These are phyloP conservation scores for Ganoderma leucocontextum DNA, from an alignment of 1,284 basidiomycete genomes.

Conservation along the genomic window DNA sequence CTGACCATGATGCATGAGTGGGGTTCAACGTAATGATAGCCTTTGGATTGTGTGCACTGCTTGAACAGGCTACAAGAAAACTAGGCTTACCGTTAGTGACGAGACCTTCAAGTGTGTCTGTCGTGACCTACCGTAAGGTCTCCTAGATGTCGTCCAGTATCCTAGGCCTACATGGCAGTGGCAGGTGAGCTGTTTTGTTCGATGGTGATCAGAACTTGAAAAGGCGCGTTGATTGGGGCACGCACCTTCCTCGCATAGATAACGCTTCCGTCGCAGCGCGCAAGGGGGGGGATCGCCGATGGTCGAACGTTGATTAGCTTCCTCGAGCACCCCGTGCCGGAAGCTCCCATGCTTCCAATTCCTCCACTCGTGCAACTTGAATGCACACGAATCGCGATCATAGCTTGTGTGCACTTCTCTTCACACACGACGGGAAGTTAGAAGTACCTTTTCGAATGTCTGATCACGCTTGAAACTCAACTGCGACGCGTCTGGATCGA, in stretches of 20 bases:
- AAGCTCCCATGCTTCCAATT: neutral
- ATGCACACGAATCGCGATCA: neutral
- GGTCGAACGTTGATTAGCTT: neutral
- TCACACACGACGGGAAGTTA: too few species aligned
- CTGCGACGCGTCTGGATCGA: neutral
- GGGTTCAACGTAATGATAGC: too few species aligned
- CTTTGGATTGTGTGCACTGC: neutral
- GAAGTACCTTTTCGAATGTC: neutral
- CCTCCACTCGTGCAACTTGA: too few species aligned
- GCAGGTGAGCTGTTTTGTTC: neutral
- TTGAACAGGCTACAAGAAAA: neutral
- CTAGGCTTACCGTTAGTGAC: neutral
- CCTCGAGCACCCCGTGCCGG: neutral
- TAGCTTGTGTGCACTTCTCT: too few species aligned
- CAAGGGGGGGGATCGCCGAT: neutral
- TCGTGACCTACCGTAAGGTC: too few species aligned
- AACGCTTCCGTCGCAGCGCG: neutral
- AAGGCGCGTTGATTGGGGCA: neutral
- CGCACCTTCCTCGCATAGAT: constrained; percentile 15
- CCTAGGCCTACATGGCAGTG: too few species aligned
- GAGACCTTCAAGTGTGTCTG: neutral
- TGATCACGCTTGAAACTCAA: neutral
- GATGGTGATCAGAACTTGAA: too few species aligned
- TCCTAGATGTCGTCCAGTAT: too few species aligned
- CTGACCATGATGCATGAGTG: too few species aligned